Base-by-base conservation (phyloP, 2,329 filamentous ascomycete species). In the Fonsecaea pedrosoi region DNA sequence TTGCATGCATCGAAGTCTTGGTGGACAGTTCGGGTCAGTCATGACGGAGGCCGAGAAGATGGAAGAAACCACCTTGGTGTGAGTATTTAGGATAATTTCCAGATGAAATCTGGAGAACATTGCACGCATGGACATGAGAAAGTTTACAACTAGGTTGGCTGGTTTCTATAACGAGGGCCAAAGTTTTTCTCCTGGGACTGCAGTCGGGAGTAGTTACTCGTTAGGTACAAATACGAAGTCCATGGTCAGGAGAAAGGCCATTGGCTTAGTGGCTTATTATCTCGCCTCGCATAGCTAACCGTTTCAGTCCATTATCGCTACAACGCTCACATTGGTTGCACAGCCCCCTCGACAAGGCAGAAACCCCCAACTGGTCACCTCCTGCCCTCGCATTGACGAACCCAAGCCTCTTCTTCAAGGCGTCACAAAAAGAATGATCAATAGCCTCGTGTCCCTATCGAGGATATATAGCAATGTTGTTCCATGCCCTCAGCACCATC, bases 81-180 rank as follows among this genome's bases (percentile, higher is more conserved):
- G 45, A 25, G 45, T 50, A 50, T 50, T 50, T 50, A 30, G 45
- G 21, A 50, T 50, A 50, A 25, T 50, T 50, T 13, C 21, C 18
- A 50, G 9, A 5, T 4, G 10, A 25, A 8, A 4, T 50, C 10
- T 25, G 45, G 45, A 18, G 12, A 25, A 25, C 30, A 4, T 50
- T 50, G 45, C 18, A 25, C 9, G 21, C 18, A 50, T 25, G 45
- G 45, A 50, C 18, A 21, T 30, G 12, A 10, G 45, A 50, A 50
- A 10, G 45, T 25, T 50, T 30, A 2, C 45, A 18, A 50, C 2
- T 30, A 50, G 45, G 45, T 30, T 50, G 18, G 21, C 10, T 5
- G 21, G n/a, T 45, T 42, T 62, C 42, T 37, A 32, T 48, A 35
- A 53, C 7, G 21, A 21, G 18, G 21, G 9, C 13, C 45, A 30